phyloP scores from a whole-genome alignment of 345 rosid species.

The Geranium brycei region DNA sequence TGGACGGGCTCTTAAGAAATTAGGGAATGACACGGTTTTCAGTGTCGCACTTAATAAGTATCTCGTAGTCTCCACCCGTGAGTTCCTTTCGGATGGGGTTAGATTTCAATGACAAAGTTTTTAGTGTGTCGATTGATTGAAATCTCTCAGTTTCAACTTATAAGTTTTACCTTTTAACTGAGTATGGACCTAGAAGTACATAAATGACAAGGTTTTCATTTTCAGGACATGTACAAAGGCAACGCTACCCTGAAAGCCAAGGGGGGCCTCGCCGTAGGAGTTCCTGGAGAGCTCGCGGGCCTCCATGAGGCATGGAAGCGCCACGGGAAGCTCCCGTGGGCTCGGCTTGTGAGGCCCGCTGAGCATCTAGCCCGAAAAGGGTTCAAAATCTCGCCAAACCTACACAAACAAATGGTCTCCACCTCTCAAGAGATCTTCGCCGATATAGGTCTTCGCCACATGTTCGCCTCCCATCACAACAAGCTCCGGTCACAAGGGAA shows the following conservation, averaged over 20 bases:
- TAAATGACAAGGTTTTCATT: neutral
- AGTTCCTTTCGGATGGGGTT: too few species aligned
- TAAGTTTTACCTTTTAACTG: too few species aligned
- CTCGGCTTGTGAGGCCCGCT: conserved; percentile 33
- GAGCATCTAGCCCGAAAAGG: conserved; percentile 34
- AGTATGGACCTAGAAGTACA: too few species aligned
- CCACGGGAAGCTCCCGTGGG: conserved; percentile 47
- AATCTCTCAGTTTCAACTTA: too few species aligned
- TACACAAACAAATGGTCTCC: conserved; percentile 32
- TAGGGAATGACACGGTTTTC: too few species aligned
- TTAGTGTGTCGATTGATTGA: too few species aligned
- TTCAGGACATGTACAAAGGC: conserved; percentile 44
- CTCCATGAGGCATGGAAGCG: conserved; percentile 41
- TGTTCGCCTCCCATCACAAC: conserved; percentile 31
- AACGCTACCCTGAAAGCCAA: conserved; percentile 22
- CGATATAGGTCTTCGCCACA: conserved; percentile 32
- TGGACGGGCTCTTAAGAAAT: too few species aligned
- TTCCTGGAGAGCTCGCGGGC: conserved; percentile 52
- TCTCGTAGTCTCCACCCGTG: too few species aligned
- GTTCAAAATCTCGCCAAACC: conserved; percentile 40
- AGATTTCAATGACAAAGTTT: too few species aligned
- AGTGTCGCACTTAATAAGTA: too few species aligned
- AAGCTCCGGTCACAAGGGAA: conserved; percentile 27
- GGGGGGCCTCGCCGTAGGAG: conserved; percentile 45
- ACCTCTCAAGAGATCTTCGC: conserved; percentile 22